phyloP scores from a whole-genome alignment of 495 filamentous ascomycete species.

The Talaromyces wortmannii region DNA sequence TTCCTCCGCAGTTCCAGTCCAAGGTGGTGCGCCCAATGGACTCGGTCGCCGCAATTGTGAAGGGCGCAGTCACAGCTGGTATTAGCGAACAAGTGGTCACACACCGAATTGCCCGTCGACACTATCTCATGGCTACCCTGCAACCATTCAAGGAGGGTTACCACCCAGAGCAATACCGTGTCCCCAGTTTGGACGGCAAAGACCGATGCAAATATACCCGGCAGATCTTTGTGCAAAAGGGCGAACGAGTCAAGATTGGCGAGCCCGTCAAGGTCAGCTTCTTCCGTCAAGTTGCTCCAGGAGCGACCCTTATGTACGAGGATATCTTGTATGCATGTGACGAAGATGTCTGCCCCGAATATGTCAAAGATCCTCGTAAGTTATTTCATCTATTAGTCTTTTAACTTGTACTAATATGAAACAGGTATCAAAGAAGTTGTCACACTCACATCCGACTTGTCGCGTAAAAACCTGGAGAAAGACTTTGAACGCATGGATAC shows the following conservation, averaged over 20 bases:
- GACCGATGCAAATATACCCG: constrained; percentile 98
- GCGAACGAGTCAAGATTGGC: constrained; percentile 96
- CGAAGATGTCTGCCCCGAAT: constrained; percentile 96
- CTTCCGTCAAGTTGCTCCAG: constrained; percentile 95
- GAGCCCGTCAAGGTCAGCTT: constrained; percentile 99
- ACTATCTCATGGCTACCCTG: constrained; percentile 98
- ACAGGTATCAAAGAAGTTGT: constrained; percentile 98
- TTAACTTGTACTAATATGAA: constrained; percentile 2
- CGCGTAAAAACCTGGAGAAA: constrained; percentile 96
- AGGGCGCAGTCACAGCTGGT: constrained; percentile 79
- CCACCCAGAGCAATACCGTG: constrained; percentile 95
- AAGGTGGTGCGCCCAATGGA: constrained; percentile 83
- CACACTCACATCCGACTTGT: constrained; percentile 92
- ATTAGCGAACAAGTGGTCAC: constrained; percentile 96
- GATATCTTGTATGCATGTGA: constrained; percentile 98
- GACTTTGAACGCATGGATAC: constrained; percentile 99
- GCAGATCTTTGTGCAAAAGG: constrained; percentile 98
- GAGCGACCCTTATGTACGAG: constrained; percentile 98
- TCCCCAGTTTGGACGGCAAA: constrained; percentile 92
- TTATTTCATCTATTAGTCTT: constrained; percentile 12
- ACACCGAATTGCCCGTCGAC: constrained; percentile 92
- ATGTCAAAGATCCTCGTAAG: constrained; percentile 98
- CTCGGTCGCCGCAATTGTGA: constrained; percentile 75
- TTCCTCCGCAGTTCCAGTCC: constrained; percentile 70
- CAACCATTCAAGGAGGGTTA: constrained; percentile 99